A percentile compares a stretch with the other conserved stretches of the same genome.
Evolutionary conservation across 352 stramenopile genomes (phyloP).

Genomic region (Pythium volutum): DNA sequence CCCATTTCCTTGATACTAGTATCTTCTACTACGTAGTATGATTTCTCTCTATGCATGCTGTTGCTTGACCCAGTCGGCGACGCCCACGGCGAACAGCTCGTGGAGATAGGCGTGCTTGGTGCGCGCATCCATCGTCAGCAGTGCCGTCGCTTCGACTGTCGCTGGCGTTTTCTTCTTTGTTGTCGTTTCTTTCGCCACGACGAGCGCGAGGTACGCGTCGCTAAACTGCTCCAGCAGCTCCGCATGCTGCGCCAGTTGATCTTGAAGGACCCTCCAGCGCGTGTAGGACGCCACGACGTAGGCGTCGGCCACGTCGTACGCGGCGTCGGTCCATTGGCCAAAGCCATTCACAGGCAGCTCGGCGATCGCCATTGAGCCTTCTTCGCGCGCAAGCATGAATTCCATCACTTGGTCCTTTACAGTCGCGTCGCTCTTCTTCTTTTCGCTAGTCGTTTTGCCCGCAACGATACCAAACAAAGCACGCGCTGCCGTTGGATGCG

Average conservation of each 20-base stretch:
- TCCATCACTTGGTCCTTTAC: constrained; percentile 73
- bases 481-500: constrained; percentile 74
- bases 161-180: constrained; percentile 12
- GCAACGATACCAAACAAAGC: constrained; percentile 44
- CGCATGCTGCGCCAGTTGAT: constrained; percentile 11
- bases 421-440: constrained; percentile 26
- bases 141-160: constrained; percentile 32
- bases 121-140: constrained; percentile 36
- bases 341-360: constrained; percentile 29
- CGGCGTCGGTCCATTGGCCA: constrained; percentile 42
- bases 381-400: constrained; percentile 55
- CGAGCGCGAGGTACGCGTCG: constrained; percentile 42
- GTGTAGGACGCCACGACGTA: constrained; percentile 76
- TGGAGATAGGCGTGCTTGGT: constrained; percentile 35
- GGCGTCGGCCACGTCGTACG: constrained; percentile 76
- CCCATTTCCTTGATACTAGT: neutral
- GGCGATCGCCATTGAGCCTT: constrained; percentile 16
- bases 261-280: constrained; percentile 35
- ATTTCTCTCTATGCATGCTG: constrained; percentile 1
- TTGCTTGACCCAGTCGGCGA: constrained; percentile 59
- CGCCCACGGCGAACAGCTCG: constrained; percentile 39
- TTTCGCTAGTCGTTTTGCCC: neutral
- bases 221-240: constrained; percentile 39
- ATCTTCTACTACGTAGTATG: neutral
- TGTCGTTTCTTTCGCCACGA: constrained; percentile 8